A percentile compares a stretch with the other conserved stretches of the same genome.
Conservation (phyloP, 1,284 basidiomycete genomes). For the Entoloma clypeatum region DNA sequence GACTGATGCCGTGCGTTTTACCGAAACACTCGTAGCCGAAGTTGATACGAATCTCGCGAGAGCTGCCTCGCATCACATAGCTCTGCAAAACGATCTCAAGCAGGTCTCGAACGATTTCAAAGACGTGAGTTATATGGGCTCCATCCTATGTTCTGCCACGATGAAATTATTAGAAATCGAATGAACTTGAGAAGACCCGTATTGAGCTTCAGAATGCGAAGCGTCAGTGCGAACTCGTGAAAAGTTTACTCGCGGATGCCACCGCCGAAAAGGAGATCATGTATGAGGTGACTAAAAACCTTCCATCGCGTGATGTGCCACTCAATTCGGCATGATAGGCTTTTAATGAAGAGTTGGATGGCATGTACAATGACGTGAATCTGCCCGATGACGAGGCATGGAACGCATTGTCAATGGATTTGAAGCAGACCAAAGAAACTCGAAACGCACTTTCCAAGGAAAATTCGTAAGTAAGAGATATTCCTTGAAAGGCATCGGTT, state of each 20-base stretch:
- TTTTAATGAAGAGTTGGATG: conserved; percentile 89
- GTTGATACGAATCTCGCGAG: conserved; percentile 53
- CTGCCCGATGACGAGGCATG: conserved; percentile 79
- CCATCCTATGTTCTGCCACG: conserved; percentile 7
- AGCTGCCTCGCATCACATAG: conserved; percentile 50
- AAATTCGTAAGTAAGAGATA: conserved; percentile 59
- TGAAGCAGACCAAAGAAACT: conserved; percentile 70
- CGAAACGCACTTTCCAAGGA: conserved; percentile 70
- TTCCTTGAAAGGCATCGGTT: conserved; percentile 4
- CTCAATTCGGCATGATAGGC: conserved; percentile 46
- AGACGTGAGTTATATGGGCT: conserved; percentile 42
- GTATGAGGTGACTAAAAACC: conserved; percentile 65
- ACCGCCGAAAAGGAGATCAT: conserved; percentile 87
- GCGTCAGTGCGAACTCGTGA: conserved; percentile 73
- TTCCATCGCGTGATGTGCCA: neutral
- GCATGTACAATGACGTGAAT: conserved; percentile 79
- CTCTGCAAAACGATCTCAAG: conserved; percentile 46
- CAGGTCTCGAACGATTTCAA: conserved; percentile 48
- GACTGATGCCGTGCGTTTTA: conserved; percentile 29
- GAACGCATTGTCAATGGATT: conserved; percentile 66
- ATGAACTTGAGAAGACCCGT: conserved; percentile 57
- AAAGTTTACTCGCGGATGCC: conserved; percentile 68
- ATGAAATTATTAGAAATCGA: conserved; percentile 39
- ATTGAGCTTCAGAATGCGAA: conserved; percentile 65
- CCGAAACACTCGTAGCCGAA: conserved; percentile 55